A percentile compares a stretch with the other conserved stretches of the same genome.
phyloP scores from a whole-genome alignment of 176 grass and related monocot genomes.

The Carex pumila region DNA sequence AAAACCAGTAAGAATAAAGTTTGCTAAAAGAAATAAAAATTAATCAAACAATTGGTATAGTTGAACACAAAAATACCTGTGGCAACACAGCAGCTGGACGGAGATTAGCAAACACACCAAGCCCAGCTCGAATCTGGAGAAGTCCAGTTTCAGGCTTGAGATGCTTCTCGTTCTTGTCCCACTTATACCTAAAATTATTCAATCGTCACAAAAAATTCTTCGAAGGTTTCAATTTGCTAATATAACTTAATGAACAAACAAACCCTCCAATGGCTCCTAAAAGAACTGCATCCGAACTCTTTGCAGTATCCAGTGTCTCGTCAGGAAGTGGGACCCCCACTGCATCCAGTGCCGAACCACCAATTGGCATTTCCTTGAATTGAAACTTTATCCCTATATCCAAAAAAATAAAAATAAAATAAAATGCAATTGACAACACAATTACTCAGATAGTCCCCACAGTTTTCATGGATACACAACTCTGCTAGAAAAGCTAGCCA shows the following conservation, averaged over 20 bases:
- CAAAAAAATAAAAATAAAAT: not conserved
- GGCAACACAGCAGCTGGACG: slow-evolving; percentile 75
- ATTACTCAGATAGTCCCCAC: not conserved
- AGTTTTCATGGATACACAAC: not conserved
- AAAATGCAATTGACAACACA: not conserved
- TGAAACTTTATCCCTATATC: slow-evolving; percentile 49
- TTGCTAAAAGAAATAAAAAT: not conserved
- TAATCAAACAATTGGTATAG: not conserved
- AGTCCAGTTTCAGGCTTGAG: slow-evolving; percentile 86
- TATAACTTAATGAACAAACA: not conserved
- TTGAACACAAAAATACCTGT: slow-evolving; percentile 29
- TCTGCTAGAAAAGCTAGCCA: not conserved
- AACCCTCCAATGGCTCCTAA: slow-evolving; percentile 75
- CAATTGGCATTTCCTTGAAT: slow-evolving; percentile 60
- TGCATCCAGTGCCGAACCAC: slow-evolving; percentile 53
- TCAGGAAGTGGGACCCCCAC: slow-evolving; percentile 65
- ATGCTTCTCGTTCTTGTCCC: slow-evolving; percentile 97
- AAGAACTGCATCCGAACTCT: slow-evolving; percentile 56
- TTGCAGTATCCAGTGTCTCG: slow-evolving; percentile 48
- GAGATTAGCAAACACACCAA: slow-evolving; percentile 79
- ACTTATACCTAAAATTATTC: slow-evolving; percentile 54
- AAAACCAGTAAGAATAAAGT: slow-evolving; percentile 5
- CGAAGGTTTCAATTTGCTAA: not conserved
- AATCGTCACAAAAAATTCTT: not conserved
- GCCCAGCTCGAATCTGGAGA: slow-evolving; percentile 63